phyloP scores from a whole-genome alignment of 2,329 filamentous ascomycete genomes.

The Apiospora sp. region DNA sequence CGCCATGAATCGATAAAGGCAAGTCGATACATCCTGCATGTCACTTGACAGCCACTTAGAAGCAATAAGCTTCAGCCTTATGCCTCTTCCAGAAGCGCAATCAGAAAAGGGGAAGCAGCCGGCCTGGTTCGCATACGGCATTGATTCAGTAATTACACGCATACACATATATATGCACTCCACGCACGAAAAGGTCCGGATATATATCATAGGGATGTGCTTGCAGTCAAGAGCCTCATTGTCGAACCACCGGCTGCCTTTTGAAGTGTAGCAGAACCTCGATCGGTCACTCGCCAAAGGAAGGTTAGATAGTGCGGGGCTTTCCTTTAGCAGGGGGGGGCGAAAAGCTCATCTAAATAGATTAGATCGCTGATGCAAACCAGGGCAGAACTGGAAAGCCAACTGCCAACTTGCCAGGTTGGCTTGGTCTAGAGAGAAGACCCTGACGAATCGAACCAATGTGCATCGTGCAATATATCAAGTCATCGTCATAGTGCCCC shows the following conservation, averaged over 20 bases:
- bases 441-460: conserved; percentile 11
- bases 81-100: background rate
- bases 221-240: conserved; percentile 3
- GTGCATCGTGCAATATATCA: background rate
- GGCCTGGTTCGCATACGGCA: background rate
- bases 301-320: background rate
- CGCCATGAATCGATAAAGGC: background rate
- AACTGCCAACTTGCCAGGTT: background rate
- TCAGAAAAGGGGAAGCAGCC: background rate
- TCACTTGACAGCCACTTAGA: background rate
- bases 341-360: background rate
- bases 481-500: background rate
- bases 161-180: background rate
- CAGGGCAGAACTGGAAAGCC: background rate
- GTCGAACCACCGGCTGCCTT: background rate
- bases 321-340: background rate
- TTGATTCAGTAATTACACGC: background rate
- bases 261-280: background rate
- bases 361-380: conserved; percentile 7
- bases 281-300: background rate
- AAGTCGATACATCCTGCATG: background rate
- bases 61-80: background rate
- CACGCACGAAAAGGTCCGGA: background rate
- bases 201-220: background rate
- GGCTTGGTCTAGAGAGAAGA: background rate